phyloP scores from a whole-genome alignment of 177 flowering plant genomes.

The Vitis hybrid region DNA sequence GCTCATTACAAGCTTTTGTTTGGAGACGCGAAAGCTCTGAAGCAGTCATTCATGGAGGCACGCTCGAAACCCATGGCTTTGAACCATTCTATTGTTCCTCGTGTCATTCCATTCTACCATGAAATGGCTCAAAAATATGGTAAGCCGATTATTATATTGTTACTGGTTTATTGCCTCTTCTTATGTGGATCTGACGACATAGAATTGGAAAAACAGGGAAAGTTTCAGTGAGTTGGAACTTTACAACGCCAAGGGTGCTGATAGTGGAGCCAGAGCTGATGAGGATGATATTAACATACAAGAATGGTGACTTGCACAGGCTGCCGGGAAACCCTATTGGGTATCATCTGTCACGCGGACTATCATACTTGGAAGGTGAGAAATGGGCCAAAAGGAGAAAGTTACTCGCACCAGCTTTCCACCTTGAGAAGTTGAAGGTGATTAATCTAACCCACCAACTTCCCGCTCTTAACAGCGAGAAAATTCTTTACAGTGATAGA shows the following conservation, averaged over 20 bases:
- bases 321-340: slow-evolving; percentile 31
- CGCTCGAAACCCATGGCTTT: slow-evolving; percentile 45
- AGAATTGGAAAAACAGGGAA: slow-evolving; percentile 21
- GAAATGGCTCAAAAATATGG: slow-evolving; percentile 35
- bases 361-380: slow-evolving; percentile 32
- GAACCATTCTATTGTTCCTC: slow-evolving; percentile 37
- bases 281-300: slow-evolving; percentile 30
- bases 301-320: slow-evolving; percentile 29
- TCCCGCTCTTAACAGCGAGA: no score
- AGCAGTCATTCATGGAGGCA: slow-evolving; percentile 23
- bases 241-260: slow-evolving; percentile 41
- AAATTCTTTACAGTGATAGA: no score
- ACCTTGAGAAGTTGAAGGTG: slow-evolving; percentile 28
- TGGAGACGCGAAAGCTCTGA: slow-evolving; percentile 41
- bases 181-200: neutral
- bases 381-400: slow-evolving; percentile 37
- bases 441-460: neutral
- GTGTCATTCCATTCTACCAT: slow-evolving; percentile 33
- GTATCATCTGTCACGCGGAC: slow-evolving; percentile 15
- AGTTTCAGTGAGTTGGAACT: slow-evolving; percentile 28
- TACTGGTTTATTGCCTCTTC: no score
- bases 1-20: slow-evolving; percentile 34
- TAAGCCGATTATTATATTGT: slow-evolving; percentile 4
- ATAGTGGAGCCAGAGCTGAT: slow-evolving; percentile 40
- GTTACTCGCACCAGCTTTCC: slow-evolving; percentile 38